Evolutionary conservation across 345 rosid genomes (phyloP).

Genomic region (Populus nigra): DNA sequence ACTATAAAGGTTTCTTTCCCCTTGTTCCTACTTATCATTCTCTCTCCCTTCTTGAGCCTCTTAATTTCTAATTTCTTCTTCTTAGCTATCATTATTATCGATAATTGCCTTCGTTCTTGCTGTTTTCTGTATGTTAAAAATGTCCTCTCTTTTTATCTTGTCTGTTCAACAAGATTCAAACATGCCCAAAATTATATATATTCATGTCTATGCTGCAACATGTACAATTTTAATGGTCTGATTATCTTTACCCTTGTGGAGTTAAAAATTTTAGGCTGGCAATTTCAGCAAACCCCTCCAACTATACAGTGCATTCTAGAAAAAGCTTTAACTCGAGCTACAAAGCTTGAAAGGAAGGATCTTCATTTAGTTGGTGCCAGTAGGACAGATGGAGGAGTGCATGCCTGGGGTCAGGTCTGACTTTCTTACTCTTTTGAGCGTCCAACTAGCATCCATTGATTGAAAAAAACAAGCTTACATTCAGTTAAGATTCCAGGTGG

Average conservation of each 20-base stretch:
- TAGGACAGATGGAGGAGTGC: constrained; percentile 92
- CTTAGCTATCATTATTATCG: background rate
- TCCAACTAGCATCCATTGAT: constrained; percentile 14
- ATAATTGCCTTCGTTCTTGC: background rate
- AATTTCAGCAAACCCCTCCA: constrained; percentile 80
- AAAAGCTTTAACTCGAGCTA: constrained; percentile 58
- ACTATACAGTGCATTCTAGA: constrained; percentile 77
- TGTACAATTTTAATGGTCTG: background rate
- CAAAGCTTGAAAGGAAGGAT: constrained; percentile 64
- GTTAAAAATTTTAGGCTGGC: constrained; percentile 66
- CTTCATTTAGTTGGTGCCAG: constrained; percentile 79
- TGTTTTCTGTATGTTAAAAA: background rate
- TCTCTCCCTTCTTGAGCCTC: background rate
- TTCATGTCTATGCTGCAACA: background rate
- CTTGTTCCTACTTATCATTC: background rate
- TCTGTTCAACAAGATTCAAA: background rate
- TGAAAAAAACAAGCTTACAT: constrained; percentile 21
- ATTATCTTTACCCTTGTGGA: background rate
- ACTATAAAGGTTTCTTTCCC: constrained; percentile 50
- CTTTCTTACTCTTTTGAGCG: constrained; percentile 21
- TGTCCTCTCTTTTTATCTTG: background rate
- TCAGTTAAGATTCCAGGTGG: constrained; percentile 56
- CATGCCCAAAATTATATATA: background rate
- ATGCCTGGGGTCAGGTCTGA: constrained; percentile 94
- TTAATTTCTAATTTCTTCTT: background rate